A percentile compares a stretch with the other conserved stretches of the same genome.
phyloP scores from a whole-genome alignment of 1,284 basidiomycete species.

The Spongiforma sp. region DNA sequence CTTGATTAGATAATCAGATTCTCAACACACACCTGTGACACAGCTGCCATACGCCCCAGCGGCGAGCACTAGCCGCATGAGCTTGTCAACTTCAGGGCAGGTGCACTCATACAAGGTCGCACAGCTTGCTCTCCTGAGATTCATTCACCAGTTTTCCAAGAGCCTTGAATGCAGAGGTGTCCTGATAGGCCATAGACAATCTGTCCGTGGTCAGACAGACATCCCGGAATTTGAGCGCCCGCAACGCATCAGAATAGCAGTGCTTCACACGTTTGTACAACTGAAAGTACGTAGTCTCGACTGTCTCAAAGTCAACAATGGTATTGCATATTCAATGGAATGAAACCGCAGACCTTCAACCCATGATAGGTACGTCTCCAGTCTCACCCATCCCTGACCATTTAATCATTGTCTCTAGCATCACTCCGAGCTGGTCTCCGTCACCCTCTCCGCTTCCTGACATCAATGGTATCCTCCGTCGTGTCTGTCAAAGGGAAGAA shows the following conservation, averaged over 20 bases:
- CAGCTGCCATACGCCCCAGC: constrained; percentile 82
- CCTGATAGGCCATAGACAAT: constrained; percentile 20
- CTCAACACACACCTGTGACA: constrained; percentile 81
- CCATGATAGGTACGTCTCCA: constrained; percentile 73
- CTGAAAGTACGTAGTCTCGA: constrained; percentile 80
- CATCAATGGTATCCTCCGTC: too few relatives aligned
- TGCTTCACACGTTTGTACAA: constrained; percentile 81
- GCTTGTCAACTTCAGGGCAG: constrained; percentile 75
- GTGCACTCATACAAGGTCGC: constrained; percentile 76
- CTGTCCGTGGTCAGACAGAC: constrained; percentile 56
- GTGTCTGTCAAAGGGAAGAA: too few relatives aligned
- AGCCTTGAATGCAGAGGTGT: constrained; percentile 40
- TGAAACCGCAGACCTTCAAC: constrained; percentile 63
- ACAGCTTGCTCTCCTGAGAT: constrained; percentile 78
- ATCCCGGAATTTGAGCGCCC: constrained; percentile 76
- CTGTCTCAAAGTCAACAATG: constrained; percentile 40
- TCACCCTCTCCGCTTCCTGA: too few relatives aligned
- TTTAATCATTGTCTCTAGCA: constrained; percentile 73
- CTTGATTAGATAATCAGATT: too few relatives aligned
- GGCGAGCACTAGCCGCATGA: constrained; percentile 62
- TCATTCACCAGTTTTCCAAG: constrained; percentile 82
- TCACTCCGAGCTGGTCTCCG: constrained; percentile 58
- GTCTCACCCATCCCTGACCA: constrained; percentile 62
- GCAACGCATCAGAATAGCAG: constrained; percentile 78
- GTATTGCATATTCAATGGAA: not conserved